These are phyloP conservation scores for Yamadazyma siamensis DNA, from an alignment of 1,139 yeast genomes.

Conservation along the genomic window DNA sequence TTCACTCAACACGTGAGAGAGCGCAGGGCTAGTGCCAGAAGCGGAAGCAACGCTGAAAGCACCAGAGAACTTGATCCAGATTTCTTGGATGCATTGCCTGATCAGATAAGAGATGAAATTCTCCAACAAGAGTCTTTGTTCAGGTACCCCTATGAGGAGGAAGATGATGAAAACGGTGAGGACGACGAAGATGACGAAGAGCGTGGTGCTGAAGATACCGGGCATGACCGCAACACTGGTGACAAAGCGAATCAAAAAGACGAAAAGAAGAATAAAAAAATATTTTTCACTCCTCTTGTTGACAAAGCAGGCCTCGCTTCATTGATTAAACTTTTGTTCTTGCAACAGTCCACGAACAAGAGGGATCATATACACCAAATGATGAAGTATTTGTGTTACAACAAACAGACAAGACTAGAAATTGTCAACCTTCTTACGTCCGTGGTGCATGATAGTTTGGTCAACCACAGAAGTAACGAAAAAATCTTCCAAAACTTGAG, in stretches of 20 bases:
- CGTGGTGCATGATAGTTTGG: constrained; percentile 71
- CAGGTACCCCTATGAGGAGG: constrained; percentile 28
- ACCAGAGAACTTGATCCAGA: constrained; percentile 76
- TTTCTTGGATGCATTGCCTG: constrained; percentile 80
- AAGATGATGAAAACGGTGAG: constrained; percentile 24
- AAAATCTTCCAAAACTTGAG: constrained; percentile 60
- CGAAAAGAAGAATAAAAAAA: constrained; percentile 15
- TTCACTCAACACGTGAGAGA: constrained; percentile 83
- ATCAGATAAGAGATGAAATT: constrained; percentile 67
- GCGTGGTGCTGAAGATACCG: constrained; percentile 4
- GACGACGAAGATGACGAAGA: constrained; percentile 18
- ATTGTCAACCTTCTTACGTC: constrained; percentile 68
- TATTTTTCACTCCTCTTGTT: constrained; percentile 61
- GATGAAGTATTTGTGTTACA: constrained; percentile 65
- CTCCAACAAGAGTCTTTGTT: constrained; percentile 63
- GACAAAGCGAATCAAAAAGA: constrained; percentile 1
- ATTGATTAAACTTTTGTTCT: constrained; percentile 64
- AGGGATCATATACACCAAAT: constrained; percentile 67
- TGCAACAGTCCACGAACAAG: constrained; percentile 66
- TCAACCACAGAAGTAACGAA: constrained; percentile 60
- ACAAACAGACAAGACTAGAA: constrained; percentile 76
- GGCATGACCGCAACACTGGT: background rate
- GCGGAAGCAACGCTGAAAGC: constrained; percentile 27
- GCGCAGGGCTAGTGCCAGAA: constrained; percentile 48
- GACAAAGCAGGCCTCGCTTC: constrained; percentile 79